Conservation (phyloP, 2,329 filamentous ascomycete genomes). For the Aspergillus sp. region DNA sequence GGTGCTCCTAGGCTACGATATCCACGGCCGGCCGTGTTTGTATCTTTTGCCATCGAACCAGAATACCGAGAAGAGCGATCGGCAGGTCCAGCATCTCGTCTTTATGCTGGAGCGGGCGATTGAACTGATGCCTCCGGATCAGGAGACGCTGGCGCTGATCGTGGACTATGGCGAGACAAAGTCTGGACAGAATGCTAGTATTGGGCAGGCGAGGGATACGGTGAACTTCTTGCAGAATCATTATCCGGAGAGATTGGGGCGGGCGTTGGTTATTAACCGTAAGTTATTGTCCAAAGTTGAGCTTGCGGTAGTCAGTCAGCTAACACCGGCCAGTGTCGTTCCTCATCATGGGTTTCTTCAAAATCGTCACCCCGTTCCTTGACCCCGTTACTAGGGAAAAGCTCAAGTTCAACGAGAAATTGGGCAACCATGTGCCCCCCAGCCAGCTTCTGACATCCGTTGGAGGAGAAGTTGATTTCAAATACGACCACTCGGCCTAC, state of each 20-base stretch:
- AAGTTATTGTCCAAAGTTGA: slow-evolving; percentile 31
- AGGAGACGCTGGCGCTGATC: slow-evolving; percentile 82
- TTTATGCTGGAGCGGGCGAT: slow-evolving; percentile 93
- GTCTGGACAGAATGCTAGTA: slow-evolving; percentile 71
- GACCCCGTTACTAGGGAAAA: slow-evolving; percentile 92
- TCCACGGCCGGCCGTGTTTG: slow-evolving; percentile 78
- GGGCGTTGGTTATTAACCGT: slow-evolving; percentile 88
- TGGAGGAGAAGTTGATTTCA: slow-evolving; percentile 79
- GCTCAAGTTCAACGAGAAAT: slow-evolving; percentile 95
- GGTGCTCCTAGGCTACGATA: slow-evolving; percentile 83
- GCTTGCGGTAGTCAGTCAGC: slow-evolving; percentile 10
- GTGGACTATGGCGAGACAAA: slow-evolving; percentile 88
- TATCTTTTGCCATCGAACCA: slow-evolving; percentile 88
- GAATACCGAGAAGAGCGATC: slow-evolving; percentile 82
- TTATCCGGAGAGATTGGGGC: slow-evolving; percentile 88
- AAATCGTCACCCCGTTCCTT: slow-evolving; percentile 92
- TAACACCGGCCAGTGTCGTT: slow-evolving; percentile 67
- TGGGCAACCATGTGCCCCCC: slow-evolving; percentile 75
- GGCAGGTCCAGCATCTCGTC: slow-evolving; percentile 90
- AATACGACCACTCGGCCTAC: slow-evolving; percentile 84
- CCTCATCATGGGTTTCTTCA: slow-evolving; percentile 92
- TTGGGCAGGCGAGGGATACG: slow-evolving; percentile 78
- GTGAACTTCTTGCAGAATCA: slow-evolving; percentile 90
- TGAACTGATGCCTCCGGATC: slow-evolving; percentile 80
- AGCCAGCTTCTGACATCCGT: slow-evolving; percentile 79